Evolutionary conservation across 805 yeast genomes (phyloP).

Genomic region (Myxozyma kluyveri): DNA sequence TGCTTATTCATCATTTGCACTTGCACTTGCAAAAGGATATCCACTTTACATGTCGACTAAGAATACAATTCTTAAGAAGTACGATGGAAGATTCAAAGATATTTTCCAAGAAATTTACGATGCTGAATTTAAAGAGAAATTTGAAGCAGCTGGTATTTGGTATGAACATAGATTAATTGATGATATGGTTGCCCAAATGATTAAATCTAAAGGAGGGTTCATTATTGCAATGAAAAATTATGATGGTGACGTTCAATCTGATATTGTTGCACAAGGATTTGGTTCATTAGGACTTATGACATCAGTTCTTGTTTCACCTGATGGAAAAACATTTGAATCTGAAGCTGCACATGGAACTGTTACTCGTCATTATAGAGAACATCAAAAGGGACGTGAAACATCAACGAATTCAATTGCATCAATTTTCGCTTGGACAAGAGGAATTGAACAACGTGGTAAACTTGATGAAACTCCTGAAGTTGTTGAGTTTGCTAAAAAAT

Average conservation of each 20-base stretch:
- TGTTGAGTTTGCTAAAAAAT: conserved; percentile 66
- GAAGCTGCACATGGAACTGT: conserved; percentile 99
- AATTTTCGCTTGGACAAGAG: conserved; percentile 95
- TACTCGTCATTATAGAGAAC: conserved; percentile 93
- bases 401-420: conserved; percentile 97
- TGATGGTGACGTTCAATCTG: conserved; percentile 97
- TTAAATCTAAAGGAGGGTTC: conserved; percentile 91
- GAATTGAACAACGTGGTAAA: conserved; percentile 87
- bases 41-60: conserved; percentile 87
- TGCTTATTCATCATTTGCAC: conserved; percentile 87
- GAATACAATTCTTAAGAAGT: conserved; percentile 88
- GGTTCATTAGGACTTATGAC: conserved; percentile 97
- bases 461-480: conserved; percentile 86
- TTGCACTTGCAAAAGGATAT: conserved; percentile 74
- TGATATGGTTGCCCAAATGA: conserved; percentile 99
- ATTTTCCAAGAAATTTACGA: conserved; percentile 81
- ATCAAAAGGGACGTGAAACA: conserved; percentile 95
- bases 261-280: conserved; percentile 96
- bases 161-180: conserved; percentile 95
- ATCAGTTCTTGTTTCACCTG: conserved; percentile 94
- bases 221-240: conserved; percentile 96
- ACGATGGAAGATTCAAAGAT: conserved; percentile 95
- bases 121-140: conserved; percentile 60
- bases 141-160: conserved; percentile 84
- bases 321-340: conserved; percentile 90